These are phyloP conservation scores for Fusarium oligoseptatum DNA, from an alignment of 2,329 filamentous ascomycete genomes.

Conservation along the genomic window DNA sequence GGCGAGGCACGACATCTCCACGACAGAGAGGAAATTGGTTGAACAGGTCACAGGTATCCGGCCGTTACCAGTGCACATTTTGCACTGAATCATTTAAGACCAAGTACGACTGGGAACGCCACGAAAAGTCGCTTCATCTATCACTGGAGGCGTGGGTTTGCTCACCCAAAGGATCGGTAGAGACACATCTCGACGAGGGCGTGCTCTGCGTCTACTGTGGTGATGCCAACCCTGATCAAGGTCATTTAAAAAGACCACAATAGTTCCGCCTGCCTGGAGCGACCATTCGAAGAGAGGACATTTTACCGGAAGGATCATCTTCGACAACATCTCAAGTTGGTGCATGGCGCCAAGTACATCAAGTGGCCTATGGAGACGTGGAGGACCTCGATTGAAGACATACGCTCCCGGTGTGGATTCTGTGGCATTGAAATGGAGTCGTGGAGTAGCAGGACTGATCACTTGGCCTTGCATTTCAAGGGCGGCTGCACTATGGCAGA, in stretches of 20 bases:
- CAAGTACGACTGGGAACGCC: not conserved
- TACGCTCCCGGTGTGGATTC: not conserved
- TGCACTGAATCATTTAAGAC: not conserved
- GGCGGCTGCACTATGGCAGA: not conserved
- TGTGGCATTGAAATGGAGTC: not conserved
- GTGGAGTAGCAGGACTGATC: not conserved
- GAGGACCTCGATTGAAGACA: not conserved
- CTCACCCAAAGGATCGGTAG: not conserved
- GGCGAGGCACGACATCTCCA: not conserved
- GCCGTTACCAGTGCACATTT: not conserved
- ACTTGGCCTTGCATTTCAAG: not conserved
- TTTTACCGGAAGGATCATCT: not conserved
- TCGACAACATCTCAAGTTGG: not conserved
- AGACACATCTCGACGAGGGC: not conserved
- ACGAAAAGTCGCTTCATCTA: not conserved
- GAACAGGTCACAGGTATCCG: not conserved
- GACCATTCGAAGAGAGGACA: not conserved
- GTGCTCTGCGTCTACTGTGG: not conserved
- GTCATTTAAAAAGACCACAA: not conserved
- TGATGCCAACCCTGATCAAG: not conserved
- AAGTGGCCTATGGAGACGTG: not conserved
- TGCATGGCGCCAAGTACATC: not conserved
- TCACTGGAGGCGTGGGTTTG: not conserved
- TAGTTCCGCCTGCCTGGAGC: not conserved
- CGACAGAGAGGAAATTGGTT: not conserved